Percentiles rank a stretch among this genome's conserved stretches.
Evolutionary conservation across 495 filamentous ascomycete species (phyloP).

Genomic region (Schizothecium vesticola): DNA sequence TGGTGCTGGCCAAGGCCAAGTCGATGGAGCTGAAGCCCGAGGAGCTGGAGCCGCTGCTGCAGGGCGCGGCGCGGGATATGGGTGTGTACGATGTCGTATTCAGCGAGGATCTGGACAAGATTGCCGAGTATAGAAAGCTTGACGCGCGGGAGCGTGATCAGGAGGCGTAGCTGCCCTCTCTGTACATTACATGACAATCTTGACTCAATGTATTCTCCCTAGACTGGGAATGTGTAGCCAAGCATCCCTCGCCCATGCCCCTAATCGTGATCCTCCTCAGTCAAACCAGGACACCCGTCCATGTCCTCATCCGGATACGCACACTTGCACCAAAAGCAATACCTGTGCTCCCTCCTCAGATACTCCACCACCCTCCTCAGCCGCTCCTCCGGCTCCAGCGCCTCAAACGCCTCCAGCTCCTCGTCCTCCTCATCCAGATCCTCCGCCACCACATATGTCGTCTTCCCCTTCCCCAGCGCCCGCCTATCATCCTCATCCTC

Average conservation of each 20-base stretch:
- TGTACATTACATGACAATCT: slow-evolving; percentile 4
- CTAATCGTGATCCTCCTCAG: slow-evolving; percentile 89
- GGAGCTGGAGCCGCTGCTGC: slow-evolving; percentile 37
- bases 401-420: slow-evolving; percentile 81
- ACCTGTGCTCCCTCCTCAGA: slow-evolving; percentile 64
- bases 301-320: slow-evolving; percentile 63
- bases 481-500: slow-evolving; percentile 49
- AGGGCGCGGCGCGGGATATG: slow-evolving; percentile 51
- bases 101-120: slow-evolving; percentile 15
- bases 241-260: not conserved
- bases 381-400: slow-evolving; percentile 56
- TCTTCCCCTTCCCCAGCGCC: slow-evolving; percentile 38
- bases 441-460: slow-evolving; percentile 49
- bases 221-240: no score
- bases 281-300: slow-evolving; percentile 85
- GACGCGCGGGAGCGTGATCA: not conserved
- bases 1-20: slow-evolving; percentile 40
- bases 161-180: not conserved
- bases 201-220: not conserved
- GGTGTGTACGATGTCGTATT: slow-evolving; percentile 38
- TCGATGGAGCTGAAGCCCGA: slow-evolving; percentile 26
- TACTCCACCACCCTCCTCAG: slow-evolving; percentile 59
- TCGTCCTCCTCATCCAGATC: slow-evolving; percentile 78
- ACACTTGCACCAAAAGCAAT: slow-evolving; percentile 98
- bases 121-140: slow-evolving; percentile 21